Base-by-base conservation (phyloP, 2,329 filamentous ascomycete genomes). In the Kalmusia sp. region DNA sequence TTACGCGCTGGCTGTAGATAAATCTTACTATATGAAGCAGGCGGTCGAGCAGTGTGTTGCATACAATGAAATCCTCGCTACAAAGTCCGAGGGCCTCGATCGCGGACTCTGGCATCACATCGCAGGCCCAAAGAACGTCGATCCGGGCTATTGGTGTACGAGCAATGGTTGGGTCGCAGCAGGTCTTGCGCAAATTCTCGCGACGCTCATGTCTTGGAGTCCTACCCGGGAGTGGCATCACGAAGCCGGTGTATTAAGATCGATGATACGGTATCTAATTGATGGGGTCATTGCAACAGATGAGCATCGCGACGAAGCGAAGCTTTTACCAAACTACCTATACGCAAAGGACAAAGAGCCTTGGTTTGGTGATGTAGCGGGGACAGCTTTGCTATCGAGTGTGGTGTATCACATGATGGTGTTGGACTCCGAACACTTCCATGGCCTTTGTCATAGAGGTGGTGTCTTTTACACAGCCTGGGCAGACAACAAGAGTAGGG, bases 121-220 rank as follows among this genome's bases (percentile, higher is more conserved):
- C 49, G 64, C 75, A 22, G 77, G 74, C 15, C 66, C 67, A 1
- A 55, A 41, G 2, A 38, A 38, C 6, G 35, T 47, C 4, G 78
- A 80, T 61, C 54, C 62, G 3, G 74, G 70, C 7, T 65, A 75
- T 2, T 82, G 78, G 80, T 77, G 74, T 57, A 81, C 77, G 14
- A 76, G 78, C 2, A 82, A 81, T 59, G 80, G 67, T 3, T 81
- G 78, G 79, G 78, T 75, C 7, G 76, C 76, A 1, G 76, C 75
- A 27, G 80, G 80, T 0, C 79, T 80, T 70, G 65, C 71, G 5
- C 70, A 79, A 25, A 77, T 82, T 8, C 61, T 80, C 1, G 76
- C 78, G 9, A 81, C 77, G 6, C 63, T 77, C 8, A 59, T 62
- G 30, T 70, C 71, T 30, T 75, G 21, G 59, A 52, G 12, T 40